A percentile compares a stretch with the other conserved stretches of the same genome.
These are phyloP conservation scores for Brasilioporus rufonigricans DNA, from an alignment of 768 basidiomycete genomes.

Conservation along the genomic window DNA sequence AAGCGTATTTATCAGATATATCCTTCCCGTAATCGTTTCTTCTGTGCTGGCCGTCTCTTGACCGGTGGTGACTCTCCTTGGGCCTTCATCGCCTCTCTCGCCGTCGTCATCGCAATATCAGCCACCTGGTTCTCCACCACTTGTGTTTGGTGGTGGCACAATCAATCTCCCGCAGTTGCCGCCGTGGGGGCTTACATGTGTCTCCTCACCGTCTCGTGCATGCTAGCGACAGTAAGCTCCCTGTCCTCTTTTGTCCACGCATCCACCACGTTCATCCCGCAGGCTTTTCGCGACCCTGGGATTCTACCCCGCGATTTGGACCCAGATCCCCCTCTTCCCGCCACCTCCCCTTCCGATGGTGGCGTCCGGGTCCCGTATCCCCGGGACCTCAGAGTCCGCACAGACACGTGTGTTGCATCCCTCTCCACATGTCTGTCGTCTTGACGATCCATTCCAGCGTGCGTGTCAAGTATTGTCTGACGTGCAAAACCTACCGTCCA, in stretches of 20 bases:
- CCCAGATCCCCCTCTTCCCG: slow-evolving; percentile 75
- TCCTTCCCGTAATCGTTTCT: slow-evolving; percentile 75
- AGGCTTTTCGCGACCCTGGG: slow-evolving; percentile 84
- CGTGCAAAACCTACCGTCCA: slow-evolving; percentile 90
- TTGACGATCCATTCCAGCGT: slow-evolving; percentile 47
- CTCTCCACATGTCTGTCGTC: not conserved
- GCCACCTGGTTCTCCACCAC: slow-evolving; percentile 89
- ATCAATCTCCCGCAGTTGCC: slow-evolving; percentile 70
- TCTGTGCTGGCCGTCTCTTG: slow-evolving; percentile 66
- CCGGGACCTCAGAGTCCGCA: slow-evolving; percentile 75
- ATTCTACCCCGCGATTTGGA: slow-evolving; percentile 89
- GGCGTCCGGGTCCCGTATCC: slow-evolving; percentile 65
- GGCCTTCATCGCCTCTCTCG: slow-evolving; percentile 71
- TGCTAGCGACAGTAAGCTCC: slow-evolving; percentile 69
- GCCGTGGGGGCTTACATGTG: slow-evolving; percentile 61
- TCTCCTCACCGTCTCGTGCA: slow-evolving; percentile 67
- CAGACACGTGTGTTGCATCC: slow-evolving; percentile 59
- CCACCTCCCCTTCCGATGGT: slow-evolving; percentile 61
- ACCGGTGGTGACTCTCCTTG: slow-evolving; percentile 85
- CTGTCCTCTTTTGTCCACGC: not conserved
- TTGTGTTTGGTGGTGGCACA: slow-evolving; percentile 84
- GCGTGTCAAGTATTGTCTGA: slow-evolving; percentile 90
- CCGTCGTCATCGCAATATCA: slow-evolving; percentile 61
- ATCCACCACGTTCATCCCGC: not conserved
- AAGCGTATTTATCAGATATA: slow-evolving; percentile 61